These are phyloP conservation scores for Tylopilus plumbeoviolaceoides DNA, from an alignment of 768 basidiomycete genomes.

Conservation along the genomic window DNA sequence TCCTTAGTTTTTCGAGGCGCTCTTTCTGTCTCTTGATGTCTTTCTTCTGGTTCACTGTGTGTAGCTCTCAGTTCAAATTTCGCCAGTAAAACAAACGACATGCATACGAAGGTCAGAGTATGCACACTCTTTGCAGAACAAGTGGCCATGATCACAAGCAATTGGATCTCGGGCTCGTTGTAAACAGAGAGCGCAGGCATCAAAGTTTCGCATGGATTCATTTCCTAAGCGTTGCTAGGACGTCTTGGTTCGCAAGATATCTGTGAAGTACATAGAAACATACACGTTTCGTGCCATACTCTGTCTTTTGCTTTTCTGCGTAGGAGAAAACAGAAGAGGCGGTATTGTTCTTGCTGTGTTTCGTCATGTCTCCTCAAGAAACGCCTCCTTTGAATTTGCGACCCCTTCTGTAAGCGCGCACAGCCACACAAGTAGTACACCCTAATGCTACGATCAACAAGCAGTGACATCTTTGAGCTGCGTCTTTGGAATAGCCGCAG, in stretches of 20 bases:
- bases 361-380: conserved; percentile 53
- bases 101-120: conserved; percentile 75
- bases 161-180: conserved; percentile 80
- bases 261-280: conserved; percentile 14
- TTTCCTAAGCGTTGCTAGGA: conserved; percentile 52
- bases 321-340: conserved; percentile 88
- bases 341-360: conserved; percentile 88
- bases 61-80: conserved; percentile 9
- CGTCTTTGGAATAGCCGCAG: conserved; percentile 53
- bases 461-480: conserved; percentile 37
- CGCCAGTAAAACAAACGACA: conserved; percentile 2
- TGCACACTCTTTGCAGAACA: conserved; percentile 96
- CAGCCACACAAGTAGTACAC: not conserved
- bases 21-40: conserved; percentile 90
- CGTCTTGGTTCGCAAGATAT: conserved; percentile 3
- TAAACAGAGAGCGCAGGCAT: conserved; percentile 87
- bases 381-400: not conserved
- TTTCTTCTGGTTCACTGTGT: conserved; percentile 79
- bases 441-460: not conserved
- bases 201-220: conserved; percentile 90
- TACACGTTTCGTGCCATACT: conserved; percentile 81
- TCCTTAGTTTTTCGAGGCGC: conserved; percentile 66
- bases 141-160: conserved; percentile 78
- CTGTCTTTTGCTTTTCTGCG: conserved; percentile 75
- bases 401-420: not conserved